Conservation (phyloP, 2,329 filamentous ascomycete genomes). For the Endoconidiophora polonica region DNA sequence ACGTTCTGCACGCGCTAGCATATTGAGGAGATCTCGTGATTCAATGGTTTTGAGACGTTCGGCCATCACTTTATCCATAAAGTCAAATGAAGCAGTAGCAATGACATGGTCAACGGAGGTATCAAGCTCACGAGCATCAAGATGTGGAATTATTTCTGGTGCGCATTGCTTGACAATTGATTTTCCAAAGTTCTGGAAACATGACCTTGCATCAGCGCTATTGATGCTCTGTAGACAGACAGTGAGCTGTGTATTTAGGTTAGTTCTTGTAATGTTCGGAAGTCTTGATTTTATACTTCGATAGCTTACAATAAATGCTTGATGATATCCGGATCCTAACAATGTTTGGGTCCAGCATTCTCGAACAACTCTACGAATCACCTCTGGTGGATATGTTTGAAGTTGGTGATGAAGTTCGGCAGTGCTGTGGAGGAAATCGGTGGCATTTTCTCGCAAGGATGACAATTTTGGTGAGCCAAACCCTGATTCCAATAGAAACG, state of each 20-base stretch:
- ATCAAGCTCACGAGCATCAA: constrained; percentile 21
- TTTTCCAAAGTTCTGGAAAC: constrained; percentile 29
- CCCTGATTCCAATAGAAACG: too few species aligned
- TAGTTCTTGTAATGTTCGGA: not conserved
- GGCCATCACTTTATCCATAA: constrained; percentile 36
- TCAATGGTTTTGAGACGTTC: constrained; percentile 35
- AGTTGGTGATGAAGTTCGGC: too few species aligned
- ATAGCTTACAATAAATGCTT: constrained; percentile 27
- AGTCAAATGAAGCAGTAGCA: constrained; percentile 27
- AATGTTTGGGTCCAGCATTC: constrained; percentile 30
- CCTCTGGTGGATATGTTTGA: constrained; percentile 23
- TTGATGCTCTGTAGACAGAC: constrained; percentile 28
- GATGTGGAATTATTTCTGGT: constrained; percentile 23
- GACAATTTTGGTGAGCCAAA: too few species aligned
- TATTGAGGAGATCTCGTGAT: constrained; percentile 37
- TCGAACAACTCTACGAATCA: constrained; percentile 26
- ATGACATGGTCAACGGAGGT: constrained; percentile 33
- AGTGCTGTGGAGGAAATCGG: too few species aligned
- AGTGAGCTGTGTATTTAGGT: constrained; percentile 21
- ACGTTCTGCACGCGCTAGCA: constrained; percentile 38
- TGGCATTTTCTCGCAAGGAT: too few species aligned
- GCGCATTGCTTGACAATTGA: constrained; percentile 27
- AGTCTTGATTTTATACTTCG: not conserved
- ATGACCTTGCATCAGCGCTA: constrained; percentile 20
- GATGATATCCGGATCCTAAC: constrained; percentile 29